Percentiles rank a stretch among this genome's conserved stretches.
Evolutionary conservation across 441 rosid species (phyloP).

Genomic region (Populus hybrid): DNA sequence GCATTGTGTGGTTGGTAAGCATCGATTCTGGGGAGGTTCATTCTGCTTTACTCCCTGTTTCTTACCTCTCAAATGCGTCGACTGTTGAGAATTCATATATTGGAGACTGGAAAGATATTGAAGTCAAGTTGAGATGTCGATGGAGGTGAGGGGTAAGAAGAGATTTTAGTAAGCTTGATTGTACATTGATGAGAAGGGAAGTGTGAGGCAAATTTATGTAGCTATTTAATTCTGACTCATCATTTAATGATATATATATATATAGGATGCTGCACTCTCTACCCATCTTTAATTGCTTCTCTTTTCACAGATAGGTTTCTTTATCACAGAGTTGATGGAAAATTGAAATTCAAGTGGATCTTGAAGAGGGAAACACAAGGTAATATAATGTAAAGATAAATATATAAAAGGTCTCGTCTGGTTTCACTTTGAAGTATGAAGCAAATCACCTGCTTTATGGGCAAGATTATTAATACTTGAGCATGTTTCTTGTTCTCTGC

Average conservation of each 20-base stretch:
- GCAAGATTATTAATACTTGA: not conserved
- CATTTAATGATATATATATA: not conserved
- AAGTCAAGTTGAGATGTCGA: not conserved
- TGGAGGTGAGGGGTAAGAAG: not conserved
- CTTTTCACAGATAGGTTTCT: not conserved
- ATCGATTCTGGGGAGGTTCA: not conserved
- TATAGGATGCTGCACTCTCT: not conserved
- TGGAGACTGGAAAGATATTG: not conserved
- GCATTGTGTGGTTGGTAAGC: not conserved
- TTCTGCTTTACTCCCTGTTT: not conserved
- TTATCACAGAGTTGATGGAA: not conserved
- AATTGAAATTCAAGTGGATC: not conserved
- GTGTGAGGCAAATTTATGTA: not conserved
- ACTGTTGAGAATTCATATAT: not conserved
- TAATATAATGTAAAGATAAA: not conserved
- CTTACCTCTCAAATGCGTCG: not conserved
- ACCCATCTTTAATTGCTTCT: not conserved
- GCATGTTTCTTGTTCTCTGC: not conserved
- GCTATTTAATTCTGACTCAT: not conserved
- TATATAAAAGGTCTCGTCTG: not conserved
- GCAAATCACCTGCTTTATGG: no score
- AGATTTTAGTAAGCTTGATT: not conserved
- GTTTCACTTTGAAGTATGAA: not conserved
- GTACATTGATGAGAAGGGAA: not conserved
- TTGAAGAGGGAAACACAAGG: not conserved